Conservation (phyloP, 2,329 filamentous ascomycete genomes). For the Aureobasidium sp. region DNA sequence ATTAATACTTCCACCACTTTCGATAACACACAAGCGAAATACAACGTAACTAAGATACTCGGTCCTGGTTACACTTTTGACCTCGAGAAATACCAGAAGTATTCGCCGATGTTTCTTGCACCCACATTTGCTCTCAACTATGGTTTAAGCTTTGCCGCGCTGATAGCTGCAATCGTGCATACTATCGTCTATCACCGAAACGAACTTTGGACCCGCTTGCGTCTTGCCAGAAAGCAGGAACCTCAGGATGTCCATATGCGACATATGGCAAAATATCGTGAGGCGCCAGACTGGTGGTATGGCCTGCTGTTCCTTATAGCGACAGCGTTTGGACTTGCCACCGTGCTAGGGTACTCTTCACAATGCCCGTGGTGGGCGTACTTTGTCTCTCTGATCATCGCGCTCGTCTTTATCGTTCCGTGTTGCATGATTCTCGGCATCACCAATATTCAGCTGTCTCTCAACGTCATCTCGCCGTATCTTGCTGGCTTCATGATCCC, state of each 20-base stretch:
- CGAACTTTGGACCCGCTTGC: slow-evolving; percentile 74
- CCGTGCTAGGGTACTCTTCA: slow-evolving; percentile 14
- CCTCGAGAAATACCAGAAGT: slow-evolving; percentile 65
- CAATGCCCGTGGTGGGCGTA: slow-evolving; percentile 12
- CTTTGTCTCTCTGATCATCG: slow-evolving; percentile 61
- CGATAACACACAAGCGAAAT: slow-evolving; percentile 72
- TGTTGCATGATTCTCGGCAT: slow-evolving; percentile 91
- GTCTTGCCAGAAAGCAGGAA: slow-evolving; percentile 44
- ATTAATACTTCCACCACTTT: slow-evolving; percentile 78
- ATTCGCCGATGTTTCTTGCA: slow-evolving; percentile 77
- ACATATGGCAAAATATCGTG: slow-evolving; percentile 69
- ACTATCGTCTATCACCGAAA: slow-evolving; percentile 77
- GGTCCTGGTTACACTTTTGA: slow-evolving; percentile 75
- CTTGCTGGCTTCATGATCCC: slow-evolving; percentile 66
- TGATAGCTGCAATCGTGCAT: slow-evolving; percentile 72
- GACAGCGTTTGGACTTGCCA: slow-evolving; percentile 23
- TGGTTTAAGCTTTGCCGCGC: slow-evolving; percentile 74
- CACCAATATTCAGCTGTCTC: slow-evolving; percentile 50
- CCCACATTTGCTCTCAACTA: slow-evolving; percentile 86
- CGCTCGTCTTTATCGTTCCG: slow-evolving; percentile 74
- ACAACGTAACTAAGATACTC: slow-evolving; percentile 74
- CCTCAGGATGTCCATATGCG: slow-evolving; percentile 66
- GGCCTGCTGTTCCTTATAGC: not conserved
- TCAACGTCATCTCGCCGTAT: slow-evolving; percentile 21
- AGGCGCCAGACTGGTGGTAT: slow-evolving; percentile 78